A percentile compares a stretch with the other conserved stretches of the same genome.
phyloP scores from a whole-genome alignment of 345 rosid species.

The Rhizophora mangle region DNA sequence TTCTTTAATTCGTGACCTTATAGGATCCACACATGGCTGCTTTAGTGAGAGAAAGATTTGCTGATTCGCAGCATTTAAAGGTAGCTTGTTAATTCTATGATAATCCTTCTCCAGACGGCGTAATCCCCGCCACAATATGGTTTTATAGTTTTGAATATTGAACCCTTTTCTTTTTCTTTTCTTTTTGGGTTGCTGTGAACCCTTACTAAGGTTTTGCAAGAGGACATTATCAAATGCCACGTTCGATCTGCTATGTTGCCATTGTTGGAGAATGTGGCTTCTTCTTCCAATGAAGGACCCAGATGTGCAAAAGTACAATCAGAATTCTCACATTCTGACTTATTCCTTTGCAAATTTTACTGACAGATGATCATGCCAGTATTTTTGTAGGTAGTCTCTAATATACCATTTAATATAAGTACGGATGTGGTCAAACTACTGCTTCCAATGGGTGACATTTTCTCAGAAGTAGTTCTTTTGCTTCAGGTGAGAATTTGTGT shows the following conservation, averaged over 20 bases:
- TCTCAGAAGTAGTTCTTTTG: slow-evolving; percentile 83
- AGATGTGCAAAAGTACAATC: slow-evolving; percentile 59
- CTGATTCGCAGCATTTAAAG: slow-evolving; percentile 48
- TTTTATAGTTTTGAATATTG: not conserved
- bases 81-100: slow-evolving; percentile 23
- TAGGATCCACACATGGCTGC: slow-evolving; percentile 90
- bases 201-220: slow-evolving; percentile 65
- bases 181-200: not conserved
- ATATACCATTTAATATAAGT: slow-evolving; percentile 84
- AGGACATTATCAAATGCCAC: slow-evolving; percentile 76
- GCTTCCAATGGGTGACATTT: slow-evolving; percentile 92
- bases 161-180: not conserved
- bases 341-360: not conserved
- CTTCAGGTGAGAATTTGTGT: slow-evolving; percentile 55
- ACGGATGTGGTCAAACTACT: slow-evolving; percentile 76
- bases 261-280: slow-evolving; percentile 36
- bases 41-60: slow-evolving; percentile 66
- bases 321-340: not conserved
- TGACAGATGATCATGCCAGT: not conserved
- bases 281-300: slow-evolving; percentile 19
- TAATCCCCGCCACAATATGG: not conserved
- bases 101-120: no score
- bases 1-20: slow-evolving; percentile 5
- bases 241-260: slow-evolving; percentile 60
- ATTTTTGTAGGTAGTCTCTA: slow-evolving; percentile 70